Percentiles rank a stretch among this genome's conserved stretches.
phyloP scores from a whole-genome alignment of 2,329 filamentous ascomycete species.

The Colletotrichum siamense region DNA sequence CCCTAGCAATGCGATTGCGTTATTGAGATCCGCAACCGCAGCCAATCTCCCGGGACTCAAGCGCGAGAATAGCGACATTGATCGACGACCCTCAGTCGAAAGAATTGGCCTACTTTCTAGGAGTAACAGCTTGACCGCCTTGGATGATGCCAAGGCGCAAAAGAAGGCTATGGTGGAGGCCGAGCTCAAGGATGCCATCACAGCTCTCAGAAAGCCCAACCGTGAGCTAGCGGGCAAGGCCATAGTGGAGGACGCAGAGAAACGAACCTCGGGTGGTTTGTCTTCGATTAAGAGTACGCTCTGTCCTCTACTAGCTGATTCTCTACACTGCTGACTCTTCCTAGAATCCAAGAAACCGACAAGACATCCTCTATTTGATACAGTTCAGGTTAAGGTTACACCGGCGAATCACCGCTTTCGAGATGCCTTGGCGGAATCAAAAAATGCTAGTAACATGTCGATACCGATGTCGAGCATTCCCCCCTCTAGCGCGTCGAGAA shows the following conservation, averaged over 20 bases:
- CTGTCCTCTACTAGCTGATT: neutral
- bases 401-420: constrained; percentile 61
- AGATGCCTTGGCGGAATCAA: constrained; percentile 47
- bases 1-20: constrained; percentile 62
- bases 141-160: constrained; percentile 62
- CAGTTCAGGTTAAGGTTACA: constrained; percentile 62
- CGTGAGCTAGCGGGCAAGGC: constrained; percentile 71
- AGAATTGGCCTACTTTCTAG: constrained; percentile 43
- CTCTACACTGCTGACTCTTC: neutral
- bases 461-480: constrained; percentile 29
- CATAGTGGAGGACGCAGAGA: constrained; percentile 71
- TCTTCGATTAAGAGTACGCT: constrained; percentile 56
- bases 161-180: constrained; percentile 73
- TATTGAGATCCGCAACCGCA: constrained; percentile 73
- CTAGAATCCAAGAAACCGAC: constrained; percentile 59
- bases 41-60: constrained; percentile 67
- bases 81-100: constrained; percentile 39
- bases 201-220: constrained; percentile 77
- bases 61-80: constrained; percentile 68
- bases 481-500: constrained; percentile 42
- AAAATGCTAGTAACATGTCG: constrained; percentile 11
- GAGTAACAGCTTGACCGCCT: constrained; percentile 53
- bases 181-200: constrained; percentile 77
- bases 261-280: constrained; percentile 54
- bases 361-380: constrained; percentile 40